Conservation (phyloP, 441 rosid species). For the Jatropha podagrica region DNA sequence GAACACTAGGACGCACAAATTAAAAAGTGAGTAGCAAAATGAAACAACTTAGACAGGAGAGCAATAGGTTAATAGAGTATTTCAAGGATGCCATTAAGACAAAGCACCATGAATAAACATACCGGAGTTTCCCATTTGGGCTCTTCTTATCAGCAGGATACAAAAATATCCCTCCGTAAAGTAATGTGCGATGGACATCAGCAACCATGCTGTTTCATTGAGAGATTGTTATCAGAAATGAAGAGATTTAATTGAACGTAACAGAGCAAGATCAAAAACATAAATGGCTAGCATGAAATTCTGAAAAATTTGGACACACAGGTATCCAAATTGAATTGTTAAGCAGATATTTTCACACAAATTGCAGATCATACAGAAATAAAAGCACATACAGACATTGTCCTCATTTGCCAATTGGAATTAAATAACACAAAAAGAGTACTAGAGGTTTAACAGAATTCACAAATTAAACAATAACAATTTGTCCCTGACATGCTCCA, state of each 20-base stretch:
- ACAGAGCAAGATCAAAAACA: background rate
- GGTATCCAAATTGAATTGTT: background rate
- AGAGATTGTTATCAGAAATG: conserved; percentile 18
- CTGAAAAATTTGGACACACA: background rate
- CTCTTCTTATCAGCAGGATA: conserved; percentile 98
- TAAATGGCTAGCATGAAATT: background rate
- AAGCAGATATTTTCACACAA: background rate
- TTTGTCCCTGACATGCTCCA: background rate
- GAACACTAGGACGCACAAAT: conserved; percentile 49
- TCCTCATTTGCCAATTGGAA: background rate
- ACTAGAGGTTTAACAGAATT: background rate
- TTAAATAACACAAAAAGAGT: background rate
- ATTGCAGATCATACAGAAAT: background rate
- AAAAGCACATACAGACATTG: background rate
- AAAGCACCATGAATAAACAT: conserved; percentile 24
- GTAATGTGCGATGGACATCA: conserved; percentile 94
- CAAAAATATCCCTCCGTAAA: conserved; percentile 92
- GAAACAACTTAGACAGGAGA: conserved; percentile 1
- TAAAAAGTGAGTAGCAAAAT: background rate
- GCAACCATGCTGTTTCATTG: conserved; percentile 81
- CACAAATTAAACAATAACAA: background rate
- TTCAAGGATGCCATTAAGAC: background rate
- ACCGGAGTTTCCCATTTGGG: conserved; percentile 94
- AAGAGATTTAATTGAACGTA: background rate
- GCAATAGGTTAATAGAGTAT: background rate